Conservation (phyloP, 2,329 filamentous ascomycete genomes). For the Exophiala dermatitidis region DNA sequence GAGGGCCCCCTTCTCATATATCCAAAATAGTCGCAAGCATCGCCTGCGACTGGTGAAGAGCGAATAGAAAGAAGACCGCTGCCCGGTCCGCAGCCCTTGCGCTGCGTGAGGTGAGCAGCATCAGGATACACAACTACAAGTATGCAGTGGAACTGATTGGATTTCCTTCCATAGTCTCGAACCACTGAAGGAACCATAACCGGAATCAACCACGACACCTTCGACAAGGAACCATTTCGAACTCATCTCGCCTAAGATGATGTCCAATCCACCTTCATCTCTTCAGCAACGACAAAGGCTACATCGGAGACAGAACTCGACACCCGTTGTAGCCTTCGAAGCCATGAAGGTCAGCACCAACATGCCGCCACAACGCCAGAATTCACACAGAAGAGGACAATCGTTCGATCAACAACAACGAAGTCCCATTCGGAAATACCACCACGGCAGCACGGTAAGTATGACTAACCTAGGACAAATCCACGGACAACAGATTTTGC, state of each 20-base stretch:
- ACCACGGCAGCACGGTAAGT: conserved; percentile 33
- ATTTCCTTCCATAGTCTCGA: conserved; percentile 26
- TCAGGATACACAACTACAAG: not conserved
- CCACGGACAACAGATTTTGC: conserved; percentile 70
- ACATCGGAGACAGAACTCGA: conserved; percentile 84
- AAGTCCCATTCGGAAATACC: conserved; percentile 27
- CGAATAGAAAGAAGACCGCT: conserved; percentile 33
- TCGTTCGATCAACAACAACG: conserved; percentile 50
- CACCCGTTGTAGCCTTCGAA: conserved; percentile 65
- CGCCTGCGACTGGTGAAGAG: conserved; percentile 25
- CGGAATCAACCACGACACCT: conserved; percentile 42
- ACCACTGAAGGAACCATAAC: conserved; percentile 41
- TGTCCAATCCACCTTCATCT: conserved; percentile 66
- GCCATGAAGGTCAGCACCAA: conserved; percentile 60
- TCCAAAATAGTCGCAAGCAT: conserved; percentile 15
- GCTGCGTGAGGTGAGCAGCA: conserved; percentile 65
- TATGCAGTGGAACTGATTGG: conserved; percentile 2
- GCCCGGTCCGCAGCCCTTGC: conserved; percentile 73
- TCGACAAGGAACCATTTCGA: conserved; percentile 46
- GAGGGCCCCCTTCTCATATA: conserved; percentile 22
- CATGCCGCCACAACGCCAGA: conserved; percentile 45
- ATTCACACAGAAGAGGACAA: conserved; percentile 70
- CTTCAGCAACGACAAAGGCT: conserved; percentile 66
- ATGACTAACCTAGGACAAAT: conserved; percentile 52
- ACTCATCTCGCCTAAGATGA: conserved; percentile 69